phyloP scores from a whole-genome alignment of 495 filamentous ascomycete genomes.

The Polyplosphaeria fusca region DNA sequence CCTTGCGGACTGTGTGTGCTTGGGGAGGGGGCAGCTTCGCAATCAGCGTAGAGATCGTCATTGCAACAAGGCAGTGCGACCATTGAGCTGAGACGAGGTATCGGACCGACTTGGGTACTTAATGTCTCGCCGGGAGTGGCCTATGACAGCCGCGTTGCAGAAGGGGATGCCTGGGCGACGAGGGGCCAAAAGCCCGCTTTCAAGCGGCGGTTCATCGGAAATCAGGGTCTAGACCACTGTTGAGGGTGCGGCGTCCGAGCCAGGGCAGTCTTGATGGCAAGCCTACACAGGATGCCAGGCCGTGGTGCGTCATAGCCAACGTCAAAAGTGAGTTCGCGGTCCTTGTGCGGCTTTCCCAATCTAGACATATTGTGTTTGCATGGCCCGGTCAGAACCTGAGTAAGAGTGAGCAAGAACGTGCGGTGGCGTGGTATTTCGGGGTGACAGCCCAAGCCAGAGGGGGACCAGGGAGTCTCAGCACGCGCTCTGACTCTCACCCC shows the following conservation, averaged over 20 bases:
- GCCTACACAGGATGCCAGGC: conserved; percentile 3
- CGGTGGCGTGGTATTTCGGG: too few relatives aligned
- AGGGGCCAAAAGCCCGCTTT: not conserved
- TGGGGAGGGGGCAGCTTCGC: too few relatives aligned
- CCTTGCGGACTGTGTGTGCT: too few relatives aligned
- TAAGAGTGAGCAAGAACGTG: too few relatives aligned
- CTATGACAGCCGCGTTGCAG: conserved; percentile 2
- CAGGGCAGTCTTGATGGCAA: not conserved
- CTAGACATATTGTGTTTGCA: not conserved
- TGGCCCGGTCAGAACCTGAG: too few relatives aligned
- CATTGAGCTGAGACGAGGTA: conserved; percentile 16
- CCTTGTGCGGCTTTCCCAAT: not conserved
- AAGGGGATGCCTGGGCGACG: conserved; percentile 5
- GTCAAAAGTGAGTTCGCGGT: not conserved
- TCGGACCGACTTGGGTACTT: conserved; percentile 17
- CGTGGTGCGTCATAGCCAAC: not conserved
- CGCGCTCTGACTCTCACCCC: conserved; percentile 2
- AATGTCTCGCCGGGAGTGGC: conserved; percentile 6
- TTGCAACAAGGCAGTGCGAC: conserved; percentile 2
- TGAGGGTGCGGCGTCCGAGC: not conserved
- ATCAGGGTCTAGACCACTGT: conserved; percentile 17
- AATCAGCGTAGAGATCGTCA: not conserved
- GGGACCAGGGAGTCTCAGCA: not conserved
- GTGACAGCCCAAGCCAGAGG: too few relatives aligned
- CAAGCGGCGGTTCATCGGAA: not conserved